Conservation (phyloP, 2,329 filamentous ascomycete genomes). For the Canariomyces notabilis region DNA sequence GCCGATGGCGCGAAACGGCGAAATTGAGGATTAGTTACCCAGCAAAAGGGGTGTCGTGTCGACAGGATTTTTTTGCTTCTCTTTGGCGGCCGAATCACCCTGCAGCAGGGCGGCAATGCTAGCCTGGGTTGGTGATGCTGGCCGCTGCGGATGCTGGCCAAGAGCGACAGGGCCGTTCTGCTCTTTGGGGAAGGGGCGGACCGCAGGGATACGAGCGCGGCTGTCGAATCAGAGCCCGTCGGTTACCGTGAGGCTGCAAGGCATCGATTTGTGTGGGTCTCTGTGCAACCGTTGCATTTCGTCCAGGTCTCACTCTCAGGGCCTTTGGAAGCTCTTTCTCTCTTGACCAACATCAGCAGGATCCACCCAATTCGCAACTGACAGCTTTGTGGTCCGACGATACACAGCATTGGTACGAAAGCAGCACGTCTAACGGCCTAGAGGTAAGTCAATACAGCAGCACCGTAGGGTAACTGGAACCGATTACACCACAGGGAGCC, state of each 20-base stretch:
- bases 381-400: too few species aligned
- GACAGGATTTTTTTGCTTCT: constrained; percentile 6
- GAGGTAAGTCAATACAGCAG: too few species aligned
- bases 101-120: constrained; percentile 21
- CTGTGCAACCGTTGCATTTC: background rate
- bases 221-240: constrained; percentile 28
- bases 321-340: too few species aligned
- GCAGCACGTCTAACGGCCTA: too few species aligned
- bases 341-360: background rate
- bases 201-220: constrained; percentile 10
- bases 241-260: constrained; percentile 33
- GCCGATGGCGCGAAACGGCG: background rate
- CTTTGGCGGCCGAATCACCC: constrained; percentile 15
- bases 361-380: background rate
- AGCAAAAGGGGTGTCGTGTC: background rate
- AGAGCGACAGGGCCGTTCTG: constrained; percentile 13
- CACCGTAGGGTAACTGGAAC: too few species aligned
- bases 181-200: constrained; percentile 11
- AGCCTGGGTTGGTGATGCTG: constrained; percentile 19
- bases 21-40: background rate
- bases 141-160: constrained; percentile 4
- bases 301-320: constrained; percentile 7
- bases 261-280: constrained; percentile 28
- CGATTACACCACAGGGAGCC: too few species aligned
- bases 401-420: too few species aligned